Evolutionary conservation across 257 asterid species (phyloP), one percentile per base, ranked within the genome.

Genomic region (Jasminum sambac): DNA sequence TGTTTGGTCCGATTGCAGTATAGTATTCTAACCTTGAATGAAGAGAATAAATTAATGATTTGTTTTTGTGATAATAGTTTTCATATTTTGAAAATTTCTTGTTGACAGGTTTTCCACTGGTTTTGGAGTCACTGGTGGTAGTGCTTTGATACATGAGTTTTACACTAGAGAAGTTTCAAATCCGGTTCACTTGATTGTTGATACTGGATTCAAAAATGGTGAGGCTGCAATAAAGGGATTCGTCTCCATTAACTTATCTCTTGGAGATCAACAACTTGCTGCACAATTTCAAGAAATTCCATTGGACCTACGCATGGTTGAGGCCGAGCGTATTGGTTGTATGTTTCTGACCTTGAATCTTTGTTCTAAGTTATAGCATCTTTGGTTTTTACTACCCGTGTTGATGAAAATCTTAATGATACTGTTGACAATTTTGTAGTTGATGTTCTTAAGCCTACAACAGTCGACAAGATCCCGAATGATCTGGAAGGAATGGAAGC

Each of bases 401-500:
- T 24, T 48, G 17, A 13, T 43, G 43, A 14, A n/a, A 63, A 69
- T 19, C 70, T 77, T 60, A 74, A 25, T 43, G 24, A 17, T 60
- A 24, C 69, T 63, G 68, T 64, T 78, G 68, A 38, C 63, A 58
- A 39, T 65, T 40, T n/a, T 68, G 75, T 79, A 91, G 99, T 84
- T 83, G 98, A 89, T 82, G 80, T 89, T 37, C 94, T 95, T 36
- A 89, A 89, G 87, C 88, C 89, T 50, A 85, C 95, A 58, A 81
- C 69, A 50, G 94, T 95, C 46, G 96, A 95, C 82, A 91, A 90
- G 82, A 87, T 95, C 61, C 98, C 99, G 4, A 85, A 83, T 80
- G 98, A 91, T 77, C 80, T 95, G 44, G 98, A 95, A 78, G 99
- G 99, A 77, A 95, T 91, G 95, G 99, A 91, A 78, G 89, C 90